Conservation (phyloP, 257 asterid species). For the Forsythia viridissima region DNA sequence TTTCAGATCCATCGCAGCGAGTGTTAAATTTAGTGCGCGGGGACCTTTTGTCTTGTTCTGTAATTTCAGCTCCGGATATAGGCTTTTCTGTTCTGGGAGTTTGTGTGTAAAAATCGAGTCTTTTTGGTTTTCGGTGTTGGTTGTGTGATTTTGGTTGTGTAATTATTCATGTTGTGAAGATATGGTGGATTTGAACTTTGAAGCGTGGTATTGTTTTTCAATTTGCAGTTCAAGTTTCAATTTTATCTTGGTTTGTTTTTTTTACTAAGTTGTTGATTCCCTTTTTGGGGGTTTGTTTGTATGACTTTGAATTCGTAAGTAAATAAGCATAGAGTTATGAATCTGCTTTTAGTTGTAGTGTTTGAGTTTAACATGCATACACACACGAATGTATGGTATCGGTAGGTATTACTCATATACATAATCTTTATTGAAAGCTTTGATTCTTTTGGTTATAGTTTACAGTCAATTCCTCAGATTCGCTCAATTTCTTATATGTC, state of each 20-base stretch:
- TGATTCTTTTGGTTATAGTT: not conserved
- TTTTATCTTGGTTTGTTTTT: not conserved
- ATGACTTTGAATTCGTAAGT: slow-evolving; percentile 1
- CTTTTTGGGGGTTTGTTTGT: slow-evolving; percentile 12
- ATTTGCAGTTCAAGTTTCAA: slow-evolving; percentile 5
- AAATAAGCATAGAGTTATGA: not conserved
- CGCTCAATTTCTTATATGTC: not conserved
- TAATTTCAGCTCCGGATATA: slow-evolving; percentile 17
- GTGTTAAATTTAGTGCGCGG: slow-evolving; percentile 23
- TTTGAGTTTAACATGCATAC: not conserved
- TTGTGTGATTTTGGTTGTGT: not conserved
- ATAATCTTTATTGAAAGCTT: not conserved
- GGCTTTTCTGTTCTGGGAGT: slow-evolving; percentile 11
- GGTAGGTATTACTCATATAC: not conserved
- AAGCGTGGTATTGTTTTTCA: slow-evolving; percentile 11
- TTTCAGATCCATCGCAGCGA: slow-evolving; percentile 56
- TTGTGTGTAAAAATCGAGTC: slow-evolving; percentile 30
- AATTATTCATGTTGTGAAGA: slow-evolving; percentile 27
- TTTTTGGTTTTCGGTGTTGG: slow-evolving; percentile 15
- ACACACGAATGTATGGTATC: not conserved
- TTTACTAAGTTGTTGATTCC: slow-evolving; percentile 21
- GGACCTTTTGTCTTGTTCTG: slow-evolving; percentile 27
- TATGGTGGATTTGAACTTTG: slow-evolving; percentile 29
- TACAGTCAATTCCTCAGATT: not conserved
- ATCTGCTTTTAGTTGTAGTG: not conserved